Evolutionary conservation across 2,329 filamentous ascomycete species (phyloP), one percentile per base, ranked within the genome.

Genomic region (Epichloe glyceriae): DNA sequence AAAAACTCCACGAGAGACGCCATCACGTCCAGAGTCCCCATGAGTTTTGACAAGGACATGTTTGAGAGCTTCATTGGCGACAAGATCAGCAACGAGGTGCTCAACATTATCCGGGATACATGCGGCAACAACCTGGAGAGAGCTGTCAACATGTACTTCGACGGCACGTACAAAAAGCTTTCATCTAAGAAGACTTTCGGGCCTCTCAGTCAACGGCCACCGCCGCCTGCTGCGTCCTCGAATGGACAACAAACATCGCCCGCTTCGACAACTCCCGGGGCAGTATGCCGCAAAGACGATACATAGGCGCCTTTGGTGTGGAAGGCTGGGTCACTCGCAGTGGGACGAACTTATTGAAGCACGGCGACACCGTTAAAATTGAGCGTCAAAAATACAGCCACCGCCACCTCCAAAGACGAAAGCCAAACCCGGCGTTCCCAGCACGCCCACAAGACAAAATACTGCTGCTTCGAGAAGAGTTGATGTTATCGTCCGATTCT

Each of bases 401-500:
- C 74, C 78, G 1, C 72, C 70, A 55, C 58, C 65, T 51, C 60
- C 70, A 58, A 72, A 74, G 67, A 62, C 64, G 0, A 75, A 69
- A 51, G 58, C 67, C 5, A 75, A 73, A 51, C 56, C 68, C 3
- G 70, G 69, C 3, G 58, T 61, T 0, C 56, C 64, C 1, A 60
- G 64, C 0, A 61, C 63, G 0, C 60, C 65, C 1, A 14, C 45
- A 10, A 67, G 69, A 35, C 60, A 70, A 5, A 71, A 67, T 47
- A 70, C 73, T 11, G 71, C 75, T n/a, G 70, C 75, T 0, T 78
- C 81, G 38, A 82, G 80, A 59, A 82, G 86, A 46, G 77, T 83
- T 19, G 93, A 98, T 69, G 82, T 95, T 5, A 78, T 98, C 53
- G 94, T 97, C 26, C 82, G 93, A 1, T 97, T 98, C 61, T 95